Conservation (phyloP, 192 early-diverging fungal species). For the Piromyces finnis region DNA sequence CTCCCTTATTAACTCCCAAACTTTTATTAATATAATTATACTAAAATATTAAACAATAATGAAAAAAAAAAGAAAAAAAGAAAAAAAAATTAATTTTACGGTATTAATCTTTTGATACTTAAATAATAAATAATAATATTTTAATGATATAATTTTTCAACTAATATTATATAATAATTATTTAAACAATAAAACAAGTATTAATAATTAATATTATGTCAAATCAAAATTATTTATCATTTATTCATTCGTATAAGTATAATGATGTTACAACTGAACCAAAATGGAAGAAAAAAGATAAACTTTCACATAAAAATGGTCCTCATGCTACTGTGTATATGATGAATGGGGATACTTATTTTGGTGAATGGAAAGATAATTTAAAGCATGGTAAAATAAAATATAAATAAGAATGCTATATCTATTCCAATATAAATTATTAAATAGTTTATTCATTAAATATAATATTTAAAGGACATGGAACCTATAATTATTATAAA, state of each 20-base stretch:
- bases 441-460: no score
- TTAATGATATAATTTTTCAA: no score
- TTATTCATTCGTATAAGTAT: neutral
- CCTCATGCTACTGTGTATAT: constrained; percentile 32
- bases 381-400: constrained; percentile 19
- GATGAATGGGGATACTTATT: constrained; percentile 33
- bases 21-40: no score
- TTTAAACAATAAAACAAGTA: no score
- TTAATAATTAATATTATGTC: neutral
- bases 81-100: no score
- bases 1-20: no score
- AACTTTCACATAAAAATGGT: constrained; percentile 24
- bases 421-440: no score
- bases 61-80: no score
- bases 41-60: no score
- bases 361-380: constrained; percentile 36
- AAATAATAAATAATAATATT: no score
- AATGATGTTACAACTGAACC: neutral
- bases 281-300: constrained; percentile 27
- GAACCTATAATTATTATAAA: constrained; percentile 26
- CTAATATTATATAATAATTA: no score
- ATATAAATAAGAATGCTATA: neutral
- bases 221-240: neutral
- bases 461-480: constrained; percentile 19
- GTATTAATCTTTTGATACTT: no score